Percentiles rank a stretch among this genome's conserved stretches.
Evolutionary conservation across 305 asterid genomes (phyloP).

Genomic region (Fraxinus dipetala): DNA sequence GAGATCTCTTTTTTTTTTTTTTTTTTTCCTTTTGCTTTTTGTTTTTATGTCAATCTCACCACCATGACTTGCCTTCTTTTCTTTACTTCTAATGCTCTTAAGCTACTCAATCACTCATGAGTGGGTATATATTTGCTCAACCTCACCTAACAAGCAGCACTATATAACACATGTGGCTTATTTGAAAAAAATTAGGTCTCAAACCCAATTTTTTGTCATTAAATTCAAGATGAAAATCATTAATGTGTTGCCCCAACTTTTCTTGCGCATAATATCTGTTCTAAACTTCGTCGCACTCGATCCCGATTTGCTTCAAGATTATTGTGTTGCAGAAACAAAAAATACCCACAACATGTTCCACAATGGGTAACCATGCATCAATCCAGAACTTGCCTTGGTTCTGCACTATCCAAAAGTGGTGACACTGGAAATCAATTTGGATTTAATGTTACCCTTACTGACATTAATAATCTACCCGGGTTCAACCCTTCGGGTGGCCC

Average conservation of each 20-base stretch:
- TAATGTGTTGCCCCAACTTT: slow-evolving; percentile 22
- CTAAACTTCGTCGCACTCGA: slow-evolving; percentile 29
- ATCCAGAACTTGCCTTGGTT: slow-evolving; percentile 32
- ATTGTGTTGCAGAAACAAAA: slow-evolving; percentile 45
- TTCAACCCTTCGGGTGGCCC: slow-evolving; percentile 66
- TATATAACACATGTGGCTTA: neutral
- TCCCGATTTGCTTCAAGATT: slow-evolving; percentile 52
- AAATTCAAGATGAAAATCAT: slow-evolving; percentile 29
- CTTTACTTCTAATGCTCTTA: slow-evolving; percentile 47
- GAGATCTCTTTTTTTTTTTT: neutral
- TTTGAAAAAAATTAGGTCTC: slow-evolving; percentile 1
- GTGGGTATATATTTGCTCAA: slow-evolving; percentile 17
- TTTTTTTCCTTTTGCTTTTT: neutral
- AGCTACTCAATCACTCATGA: slow-evolving; percentile 55
- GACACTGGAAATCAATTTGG: slow-evolving; percentile 31
- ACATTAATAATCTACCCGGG: slow-evolving; percentile 42
- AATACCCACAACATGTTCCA: slow-evolving; percentile 19
- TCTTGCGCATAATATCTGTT: slow-evolving; percentile 18
- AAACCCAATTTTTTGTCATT: neutral
- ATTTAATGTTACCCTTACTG: slow-evolving; percentile 40
- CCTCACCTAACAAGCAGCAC: neutral
- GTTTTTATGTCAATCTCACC: slow-evolving; percentile 27
- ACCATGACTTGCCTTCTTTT: slow-evolving; percentile 30
- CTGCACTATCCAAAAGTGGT: slow-evolving; percentile 44
- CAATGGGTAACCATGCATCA: slow-evolving; percentile 52